A percentile compares a stretch with the other conserved stretches of the same genome.
phyloP scores from a whole-genome alignment of 805 yeast genomes.

The Diddensiella santjacobensis region DNA sequence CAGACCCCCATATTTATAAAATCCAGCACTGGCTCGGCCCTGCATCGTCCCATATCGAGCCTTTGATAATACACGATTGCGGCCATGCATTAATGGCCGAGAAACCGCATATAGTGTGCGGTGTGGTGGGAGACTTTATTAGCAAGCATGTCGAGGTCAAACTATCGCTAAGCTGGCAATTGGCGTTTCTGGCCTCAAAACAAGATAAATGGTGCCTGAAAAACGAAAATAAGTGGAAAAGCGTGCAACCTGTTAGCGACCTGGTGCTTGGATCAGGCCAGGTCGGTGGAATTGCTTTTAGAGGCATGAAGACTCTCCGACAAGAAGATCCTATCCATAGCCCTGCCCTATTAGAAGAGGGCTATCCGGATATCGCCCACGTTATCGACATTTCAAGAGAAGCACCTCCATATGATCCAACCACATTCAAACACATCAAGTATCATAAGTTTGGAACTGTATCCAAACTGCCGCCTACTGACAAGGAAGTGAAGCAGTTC shows the following conservation, averaged over 20 bases:
- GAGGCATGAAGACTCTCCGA: conserved; percentile 73
- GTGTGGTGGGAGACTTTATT: conserved; percentile 55
- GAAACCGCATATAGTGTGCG: conserved; percentile 61
- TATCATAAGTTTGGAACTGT: conserved; percentile 76
- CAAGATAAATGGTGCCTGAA: conserved; percentile 77
- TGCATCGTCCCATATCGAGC: conserved; percentile 27
- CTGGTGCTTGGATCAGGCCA: conserved; percentile 27
- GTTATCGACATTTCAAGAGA: conserved; percentile 63
- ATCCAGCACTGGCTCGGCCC: conserved; percentile 31
- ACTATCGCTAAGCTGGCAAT: conserved; percentile 68
- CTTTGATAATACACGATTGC: conserved; percentile 37
- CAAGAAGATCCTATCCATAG: conserved; percentile 60
- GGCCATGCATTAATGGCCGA: conserved; percentile 66
- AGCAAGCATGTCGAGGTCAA: conserved; percentile 47
- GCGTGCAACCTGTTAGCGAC: conserved; percentile 44
- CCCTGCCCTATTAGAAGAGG: conserved; percentile 50
- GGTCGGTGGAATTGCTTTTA: conserved; percentile 27
- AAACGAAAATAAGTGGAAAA: conserved; percentile 69
- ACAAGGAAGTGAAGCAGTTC: conserved; percentile 53
- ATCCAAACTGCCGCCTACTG: conserved; percentile 70
- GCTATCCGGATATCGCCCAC: conserved; percentile 51
- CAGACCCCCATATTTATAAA: conserved; percentile 32
- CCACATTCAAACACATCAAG: conserved; percentile 46
- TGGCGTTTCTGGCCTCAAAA: conserved; percentile 46
- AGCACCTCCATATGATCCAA: conserved; percentile 67